Evolutionary conservation across 345 rosid genomes (phyloP).

Genomic region (Laguncularia racemosa): DNA sequence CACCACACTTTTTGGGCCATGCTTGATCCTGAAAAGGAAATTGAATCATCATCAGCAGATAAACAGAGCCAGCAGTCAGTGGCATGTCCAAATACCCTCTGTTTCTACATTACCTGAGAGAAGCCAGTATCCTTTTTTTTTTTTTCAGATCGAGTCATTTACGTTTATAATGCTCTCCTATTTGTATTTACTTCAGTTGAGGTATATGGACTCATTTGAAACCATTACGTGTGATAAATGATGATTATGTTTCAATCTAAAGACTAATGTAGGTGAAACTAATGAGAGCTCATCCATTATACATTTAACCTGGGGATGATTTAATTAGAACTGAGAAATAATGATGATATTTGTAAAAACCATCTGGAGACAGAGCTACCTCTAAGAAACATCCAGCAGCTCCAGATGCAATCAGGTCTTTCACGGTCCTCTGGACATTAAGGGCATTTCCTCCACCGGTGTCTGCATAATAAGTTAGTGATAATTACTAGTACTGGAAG

Average conservation of each 20-base stretch:
- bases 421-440: constrained; percentile 46
- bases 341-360: constrained; percentile 1
- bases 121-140: no score
- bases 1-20: constrained; percentile 60
- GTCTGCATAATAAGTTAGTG: constrained; percentile 15
- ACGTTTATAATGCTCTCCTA: no score
- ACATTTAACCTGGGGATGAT: no score
- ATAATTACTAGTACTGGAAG: background rate
- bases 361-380: constrained; percentile 19
- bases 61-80: background rate
- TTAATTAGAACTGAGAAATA: background rate
- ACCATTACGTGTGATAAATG: no score
- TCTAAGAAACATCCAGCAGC: constrained; percentile 61
- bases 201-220: no score
- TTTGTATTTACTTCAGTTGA: no score
- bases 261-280: no score
- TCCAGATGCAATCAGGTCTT: constrained; percentile 49
- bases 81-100: no score
- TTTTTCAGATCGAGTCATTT: no score
- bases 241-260: no score
- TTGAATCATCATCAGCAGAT: background rate
- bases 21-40: constrained; percentile 40
- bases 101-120: no score
- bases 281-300: no score
- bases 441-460: constrained; percentile 52